A percentile compares a stretch with the other conserved stretches of the same genome.
Conservation (phyloP, 805 yeast species). For the Candida chilensis region DNA sequence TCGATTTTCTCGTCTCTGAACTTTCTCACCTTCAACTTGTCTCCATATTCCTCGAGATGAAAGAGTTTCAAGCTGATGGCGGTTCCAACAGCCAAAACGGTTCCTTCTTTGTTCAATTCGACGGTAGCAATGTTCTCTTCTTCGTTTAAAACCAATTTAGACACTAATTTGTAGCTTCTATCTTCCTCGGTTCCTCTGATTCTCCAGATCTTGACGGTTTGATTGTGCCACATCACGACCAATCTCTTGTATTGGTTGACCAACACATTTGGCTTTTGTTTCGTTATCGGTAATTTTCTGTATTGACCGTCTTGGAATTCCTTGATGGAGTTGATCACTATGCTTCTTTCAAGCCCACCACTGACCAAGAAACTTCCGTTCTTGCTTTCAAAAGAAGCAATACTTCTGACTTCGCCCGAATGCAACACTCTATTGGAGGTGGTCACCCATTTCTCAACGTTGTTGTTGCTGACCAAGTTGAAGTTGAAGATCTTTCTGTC, state of each 20-base stretch:
- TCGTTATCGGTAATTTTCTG: constrained; percentile 58
- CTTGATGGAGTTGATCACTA: constrained; percentile 56
- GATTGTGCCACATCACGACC: constrained; percentile 75
- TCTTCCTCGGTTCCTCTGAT: constrained; percentile 21
- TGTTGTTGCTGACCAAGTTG: constrained; percentile 29
- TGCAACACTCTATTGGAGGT: constrained; percentile 73
- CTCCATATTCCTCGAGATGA: constrained; percentile 17
- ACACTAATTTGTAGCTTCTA: constrained; percentile 45
- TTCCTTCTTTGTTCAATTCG: constrained; percentile 55
- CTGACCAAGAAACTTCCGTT: constrained; percentile 62
- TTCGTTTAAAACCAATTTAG: constrained; percentile 58
- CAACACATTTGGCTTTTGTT: constrained; percentile 43
- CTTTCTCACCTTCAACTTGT: constrained; percentile 39
- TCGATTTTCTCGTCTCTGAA: constrained; percentile 33
- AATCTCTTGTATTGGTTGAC: constrained; percentile 38
- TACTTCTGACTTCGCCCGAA: constrained; percentile 76
- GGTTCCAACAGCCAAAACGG: constrained; percentile 60
- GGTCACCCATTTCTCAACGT: constrained; percentile 59
- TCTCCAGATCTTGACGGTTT: constrained; percentile 74
- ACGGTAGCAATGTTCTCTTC: constrained; percentile 75
- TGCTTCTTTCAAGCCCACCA: constrained; percentile 74
- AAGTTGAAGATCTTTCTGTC: constrained; percentile 85
- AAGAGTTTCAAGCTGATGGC: constrained; percentile 57
- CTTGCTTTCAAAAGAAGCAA: constrained; percentile 61
- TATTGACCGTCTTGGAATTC: constrained; percentile 67